Evolutionary conservation across 495 filamentous ascomycete species (phyloP), one percentile per base, ranked within the genome.

Genomic region (Penicillium psychrofluorescens): DNA sequence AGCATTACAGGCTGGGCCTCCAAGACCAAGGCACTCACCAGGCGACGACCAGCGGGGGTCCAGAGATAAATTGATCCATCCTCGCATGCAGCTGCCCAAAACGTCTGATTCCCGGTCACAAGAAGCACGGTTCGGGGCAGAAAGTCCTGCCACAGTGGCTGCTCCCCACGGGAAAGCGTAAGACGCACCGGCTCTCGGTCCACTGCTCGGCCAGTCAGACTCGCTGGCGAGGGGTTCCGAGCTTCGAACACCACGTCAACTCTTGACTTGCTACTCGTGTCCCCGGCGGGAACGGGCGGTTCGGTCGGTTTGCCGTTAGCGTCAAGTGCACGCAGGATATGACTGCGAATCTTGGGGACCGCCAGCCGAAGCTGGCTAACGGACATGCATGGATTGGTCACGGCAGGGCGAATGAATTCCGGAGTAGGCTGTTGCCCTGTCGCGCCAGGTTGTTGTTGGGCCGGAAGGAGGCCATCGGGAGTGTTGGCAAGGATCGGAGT

Each of bases 1-100:
- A 97, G 70, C 42, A 97, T 89, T 29, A 95, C 90, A 2, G 92
- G 89, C 52, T 96, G 90, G 6, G 91, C 84, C 62, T 97, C 94
- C 32, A 96, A 64, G 2, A 96, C 76, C 35, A 95, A 66, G 6
- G 90, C 81, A 55, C 86, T 95, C 44, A 90, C 70, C 7, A 95
- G 69, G 32, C 92, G 77, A 43, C 94, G 79, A 5, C 92, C 92
- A n/a, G 90, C 90, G 3, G 92, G 91, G 1, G 90, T 91, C 90
- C 91, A 99, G 28, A 87, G 77, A 58, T 95, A 86, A 10, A 99
- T 50, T n/a, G 82, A 87, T 11, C 88, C 94, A 57, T 97, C 92
- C 62, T 99, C 92, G 48, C 88, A 95, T 11, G 84, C 89, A 9
- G 83, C 90, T 8, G 85, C 83, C 89, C 92, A 97, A 64, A 96